Evolutionary conservation across 352 stramenopile species (phyloP).

Genomic region (Phytophthora ohioensis): DNA sequence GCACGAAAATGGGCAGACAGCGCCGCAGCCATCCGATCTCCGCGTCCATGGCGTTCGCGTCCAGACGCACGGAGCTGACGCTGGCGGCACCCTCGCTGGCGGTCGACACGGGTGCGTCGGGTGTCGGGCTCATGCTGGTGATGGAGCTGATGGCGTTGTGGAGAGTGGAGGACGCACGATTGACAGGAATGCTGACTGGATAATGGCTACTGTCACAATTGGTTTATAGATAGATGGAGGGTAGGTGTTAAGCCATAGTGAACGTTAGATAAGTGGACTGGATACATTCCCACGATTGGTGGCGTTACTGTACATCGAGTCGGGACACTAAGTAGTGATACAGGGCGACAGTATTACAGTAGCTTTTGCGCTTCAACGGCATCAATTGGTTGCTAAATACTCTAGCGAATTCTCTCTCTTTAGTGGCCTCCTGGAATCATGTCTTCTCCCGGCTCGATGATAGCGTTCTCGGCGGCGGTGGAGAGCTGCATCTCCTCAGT

Average conservation of each 20-base stretch:
- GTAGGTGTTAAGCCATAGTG: constrained; percentile 12
- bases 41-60: constrained; percentile 38
- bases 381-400: constrained; percentile 2
- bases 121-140: constrained; percentile 29
- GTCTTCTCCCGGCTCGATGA: constrained; percentile 34
- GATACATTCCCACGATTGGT: constrained; percentile 3
- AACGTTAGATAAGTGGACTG: constrained; percentile 11
- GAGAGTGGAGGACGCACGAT: constrained; percentile 16
- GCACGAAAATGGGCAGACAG: constrained; percentile 85
- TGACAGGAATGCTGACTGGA: constrained; percentile 14
- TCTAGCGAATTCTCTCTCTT: constrained; percentile 1
- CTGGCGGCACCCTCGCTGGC: constrained; percentile 28
- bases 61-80: constrained; percentile 24
- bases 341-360: too few relatives aligned
- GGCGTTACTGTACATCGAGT: background rate
- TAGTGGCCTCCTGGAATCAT: constrained; percentile 40
- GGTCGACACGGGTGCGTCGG: constrained; percentile 25
- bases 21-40: constrained; percentile 82
- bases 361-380: background rate
- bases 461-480: constrained; percentile 27
- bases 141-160: background rate
- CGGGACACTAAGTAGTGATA: too few relatives aligned
- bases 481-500: constrained; percentile 76
- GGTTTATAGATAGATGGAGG: constrained; percentile 1
- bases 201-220: too few relatives aligned